Percentiles rank a stretch among this genome's conserved stretches.
These are phyloP conservation scores for Gyrodon lividus DNA, from an alignment of 768 basidiomycete genomes.

Conservation along the genomic window DNA sequence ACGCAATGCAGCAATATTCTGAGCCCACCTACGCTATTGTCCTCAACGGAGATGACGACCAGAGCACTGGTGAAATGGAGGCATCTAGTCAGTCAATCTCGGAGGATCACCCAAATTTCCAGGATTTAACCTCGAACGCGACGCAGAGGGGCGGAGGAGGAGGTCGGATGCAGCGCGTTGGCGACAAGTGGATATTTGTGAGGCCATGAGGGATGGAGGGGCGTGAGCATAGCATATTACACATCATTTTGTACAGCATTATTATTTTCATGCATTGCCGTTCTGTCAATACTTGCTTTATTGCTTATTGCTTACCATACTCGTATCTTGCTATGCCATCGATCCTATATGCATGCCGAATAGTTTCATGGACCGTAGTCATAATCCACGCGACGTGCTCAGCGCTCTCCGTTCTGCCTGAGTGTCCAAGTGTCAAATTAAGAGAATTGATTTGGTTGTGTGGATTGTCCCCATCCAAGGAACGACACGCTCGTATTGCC, in stretches of 20 bases:
- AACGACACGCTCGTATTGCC: too few species aligned
- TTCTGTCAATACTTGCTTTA: background rate
- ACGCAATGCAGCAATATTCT: conserved; percentile 24
- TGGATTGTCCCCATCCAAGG: too few species aligned
- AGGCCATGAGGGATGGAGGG: conserved; percentile 48
- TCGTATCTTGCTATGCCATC: background rate
- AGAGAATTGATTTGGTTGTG: too few species aligned
- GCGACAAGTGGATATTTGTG: conserved; percentile 73
- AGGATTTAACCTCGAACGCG: background rate
- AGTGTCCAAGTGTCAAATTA: background rate
- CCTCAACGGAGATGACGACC: conserved; percentile 47
- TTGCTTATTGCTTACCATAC: background rate
- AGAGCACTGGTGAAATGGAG: conserved; percentile 4
- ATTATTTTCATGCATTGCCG: background rate
- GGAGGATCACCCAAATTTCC: background rate
- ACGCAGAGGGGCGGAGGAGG: conserved; percentile 18
- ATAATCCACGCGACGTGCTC: background rate
- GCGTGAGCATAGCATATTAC: conserved; percentile 23
- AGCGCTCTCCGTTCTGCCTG: too few species aligned
- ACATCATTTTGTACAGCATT: conserved; percentile 22
- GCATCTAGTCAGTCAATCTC: conserved; percentile 1
- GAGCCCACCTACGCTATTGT: conserved; percentile 57
- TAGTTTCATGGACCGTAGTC: background rate
- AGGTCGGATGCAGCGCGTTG: conserved; percentile 66
- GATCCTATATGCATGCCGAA: background rate